Evolutionary conservation across 495 filamentous ascomycete genomes (phyloP).

Genomic region (Letharia lupina): DNA sequence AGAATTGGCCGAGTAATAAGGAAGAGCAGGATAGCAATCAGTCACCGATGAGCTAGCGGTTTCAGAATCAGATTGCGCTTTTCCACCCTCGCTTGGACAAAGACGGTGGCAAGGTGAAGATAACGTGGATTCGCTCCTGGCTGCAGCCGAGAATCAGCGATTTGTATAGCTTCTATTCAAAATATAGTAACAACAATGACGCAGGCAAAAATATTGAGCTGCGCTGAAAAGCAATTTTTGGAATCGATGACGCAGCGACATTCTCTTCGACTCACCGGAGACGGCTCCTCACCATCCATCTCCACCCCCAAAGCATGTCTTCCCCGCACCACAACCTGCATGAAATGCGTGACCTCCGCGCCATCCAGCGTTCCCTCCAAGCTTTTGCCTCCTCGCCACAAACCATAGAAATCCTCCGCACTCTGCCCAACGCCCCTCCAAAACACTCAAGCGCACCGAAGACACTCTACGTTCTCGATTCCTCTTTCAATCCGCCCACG

Average conservation of each 20-base stretch:
- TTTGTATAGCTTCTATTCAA: constrained; percentile 1
- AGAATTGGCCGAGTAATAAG: not conserved
- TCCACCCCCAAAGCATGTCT: constrained; percentile 5
- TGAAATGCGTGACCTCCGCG: constrained; percentile 14
- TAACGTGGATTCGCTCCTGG: not conserved
- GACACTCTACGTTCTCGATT: constrained; percentile 78
- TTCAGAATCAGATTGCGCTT: constrained; percentile 1
- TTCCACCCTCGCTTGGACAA: not conserved
- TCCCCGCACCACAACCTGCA: not conserved
- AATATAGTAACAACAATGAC: not conserved
- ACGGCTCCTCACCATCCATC: not conserved
- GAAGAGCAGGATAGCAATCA: not conserved
- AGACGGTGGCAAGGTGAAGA: not conserved
- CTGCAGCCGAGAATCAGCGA: not conserved
- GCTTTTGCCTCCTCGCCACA: constrained; percentile 48
- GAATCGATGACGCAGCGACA: not conserved
- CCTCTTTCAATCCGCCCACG: constrained; percentile 92
- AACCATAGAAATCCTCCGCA: constrained; percentile 53
- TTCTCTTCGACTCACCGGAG: not conserved
- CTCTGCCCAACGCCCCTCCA: constrained; percentile 33
- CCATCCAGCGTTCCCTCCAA: constrained; percentile 38
- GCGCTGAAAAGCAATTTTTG: not conserved
- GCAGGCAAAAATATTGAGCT: not conserved
- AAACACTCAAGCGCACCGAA: constrained; percentile 28
- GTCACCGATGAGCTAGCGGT: not conserved